These are phyloP conservation scores for Fusarium sp. DNA, from an alignment of 2,329 filamentous ascomycete species.

Conservation along the genomic window DNA sequence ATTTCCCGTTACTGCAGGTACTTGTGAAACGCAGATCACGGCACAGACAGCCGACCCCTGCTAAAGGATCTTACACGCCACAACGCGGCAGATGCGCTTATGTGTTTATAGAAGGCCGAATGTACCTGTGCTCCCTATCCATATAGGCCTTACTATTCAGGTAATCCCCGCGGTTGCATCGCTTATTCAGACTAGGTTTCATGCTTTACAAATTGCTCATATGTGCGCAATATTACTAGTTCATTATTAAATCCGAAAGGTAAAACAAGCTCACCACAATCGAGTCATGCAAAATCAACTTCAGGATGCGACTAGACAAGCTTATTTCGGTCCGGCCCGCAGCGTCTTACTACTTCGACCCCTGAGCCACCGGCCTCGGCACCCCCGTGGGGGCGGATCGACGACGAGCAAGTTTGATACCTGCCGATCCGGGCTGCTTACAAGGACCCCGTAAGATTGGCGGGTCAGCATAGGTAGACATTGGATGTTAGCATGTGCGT, in stretches of 20 bases:
- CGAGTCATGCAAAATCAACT: not conserved
- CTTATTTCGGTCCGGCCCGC: not conserved
- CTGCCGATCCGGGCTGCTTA: not conserved
- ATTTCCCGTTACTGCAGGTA: not conserved
- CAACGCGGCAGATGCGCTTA: not conserved
- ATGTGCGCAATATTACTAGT: not conserved
- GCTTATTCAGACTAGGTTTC: not conserved
- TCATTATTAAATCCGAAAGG: not conserved
- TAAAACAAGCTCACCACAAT: not conserved
- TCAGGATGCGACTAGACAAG: no score
- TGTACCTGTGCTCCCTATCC: not conserved
- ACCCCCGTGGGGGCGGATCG: not conserved
- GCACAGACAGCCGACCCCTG: not conserved
- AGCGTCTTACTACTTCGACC: not conserved
- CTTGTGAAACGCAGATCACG: not conserved
- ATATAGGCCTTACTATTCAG: not conserved
- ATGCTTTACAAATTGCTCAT: not conserved
- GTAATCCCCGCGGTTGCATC: not conserved
- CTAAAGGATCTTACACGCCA: not conserved
- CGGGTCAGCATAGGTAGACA: not conserved
- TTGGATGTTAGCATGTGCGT: not conserved
- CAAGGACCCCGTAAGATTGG: not conserved
- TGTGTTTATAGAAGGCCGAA: not conserved
- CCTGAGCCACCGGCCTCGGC: not conserved
- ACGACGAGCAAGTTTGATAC: not conserved